Evolutionary conservation across 2,329 filamentous ascomycete species (phyloP), one percentile per base, ranked within the genome.

Genomic region (Pseudogymnoascus sp.): DNA sequence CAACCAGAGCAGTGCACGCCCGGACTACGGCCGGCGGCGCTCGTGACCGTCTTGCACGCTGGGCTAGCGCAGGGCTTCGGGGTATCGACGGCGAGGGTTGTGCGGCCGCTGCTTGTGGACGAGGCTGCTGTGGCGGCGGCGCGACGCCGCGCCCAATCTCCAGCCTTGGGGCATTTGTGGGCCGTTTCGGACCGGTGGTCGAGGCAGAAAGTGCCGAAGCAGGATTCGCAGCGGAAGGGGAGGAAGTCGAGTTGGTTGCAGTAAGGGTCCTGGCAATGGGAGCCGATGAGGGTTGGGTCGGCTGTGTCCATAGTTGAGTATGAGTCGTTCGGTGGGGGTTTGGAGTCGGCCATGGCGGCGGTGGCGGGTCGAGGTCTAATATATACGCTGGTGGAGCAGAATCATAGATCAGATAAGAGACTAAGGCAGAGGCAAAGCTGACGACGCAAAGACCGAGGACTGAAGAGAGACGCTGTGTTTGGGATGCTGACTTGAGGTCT

Each of bases 191-290:
- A 89, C 62, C 93, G 90, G 81, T 99, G 95, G 73, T 98, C 93
- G 68, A 96, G 89, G 75, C 96, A 99, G 79, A 87, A 99, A 14
- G 89, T 93, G 64, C 85, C 84, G 67, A 75, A 84, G 78, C 95
- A 99, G 69, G 90, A 95, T 74, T 96, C 90, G 79, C 95, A 99
- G 72, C 87, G 84, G 76, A 98, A 98, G 3, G 95, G 95, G 4
- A 99, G 85, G 76, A 99, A 98, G 77, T 98, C 95, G 65, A 98
- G 89, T 73, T 95, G 90, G 74, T 93, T 89, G 81, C 95, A 99
- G 81, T 91, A 96, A 68, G 89, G 81, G 77, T 90, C 88, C 75
- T 97, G 87, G 83, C 95, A 99, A 80, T 97, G 93, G 66, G 85
- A 85, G 76, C 95, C 95, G 70, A 98, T 89, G 24, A 93, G 84